Conservation (phyloP, 1,139 yeast genomes). For the Meyerozyma smithsonii region DNA sequence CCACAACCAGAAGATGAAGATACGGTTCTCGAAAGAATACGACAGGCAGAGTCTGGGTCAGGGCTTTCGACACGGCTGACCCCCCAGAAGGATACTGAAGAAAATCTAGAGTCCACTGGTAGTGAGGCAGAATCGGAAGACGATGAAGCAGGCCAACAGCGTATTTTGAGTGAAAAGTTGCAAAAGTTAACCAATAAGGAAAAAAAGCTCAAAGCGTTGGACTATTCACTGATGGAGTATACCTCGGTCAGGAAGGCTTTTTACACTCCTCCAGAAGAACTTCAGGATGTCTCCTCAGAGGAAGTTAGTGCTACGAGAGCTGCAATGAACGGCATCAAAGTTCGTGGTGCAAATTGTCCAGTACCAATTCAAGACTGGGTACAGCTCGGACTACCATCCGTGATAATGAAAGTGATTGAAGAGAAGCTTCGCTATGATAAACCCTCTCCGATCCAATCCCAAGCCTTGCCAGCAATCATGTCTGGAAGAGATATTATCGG, state of each 20-base stretch:
- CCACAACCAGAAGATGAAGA: neutral
- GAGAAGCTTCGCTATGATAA: conserved; percentile 45
- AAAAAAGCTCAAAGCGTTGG: conserved; percentile 30
- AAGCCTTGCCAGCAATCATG: conserved; percentile 88
- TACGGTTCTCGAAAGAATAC: neutral
- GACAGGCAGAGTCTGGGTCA: conserved; percentile 2
- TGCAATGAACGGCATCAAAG: conserved; percentile 58
- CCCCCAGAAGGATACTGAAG: conserved; percentile 13
- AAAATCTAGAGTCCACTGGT: conserved; percentile 6
- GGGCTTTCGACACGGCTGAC: conserved; percentile 1
- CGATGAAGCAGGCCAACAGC: conserved; percentile 21
- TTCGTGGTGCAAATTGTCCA: conserved; percentile 56
- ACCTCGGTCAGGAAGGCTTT: conserved; percentile 59
- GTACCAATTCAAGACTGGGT: conserved; percentile 75
- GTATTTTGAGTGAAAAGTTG: conserved; percentile 22
- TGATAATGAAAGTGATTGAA: conserved; percentile 47
- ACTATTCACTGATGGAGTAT: conserved; percentile 45
- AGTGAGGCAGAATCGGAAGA: conserved; percentile 13
- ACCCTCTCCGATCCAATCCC: conserved; percentile 90
- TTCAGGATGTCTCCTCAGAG: conserved; percentile 38
- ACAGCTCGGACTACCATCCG: conserved; percentile 71
- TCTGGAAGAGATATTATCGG: conserved; percentile 88
- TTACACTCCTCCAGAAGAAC: conserved; percentile 60
- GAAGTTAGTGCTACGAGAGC: conserved; percentile 55
- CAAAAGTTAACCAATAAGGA: conserved; percentile 32